phyloP scores from a whole-genome alignment of 768 basidiomycete species.

The Kwoniella shandongensis region DNA sequence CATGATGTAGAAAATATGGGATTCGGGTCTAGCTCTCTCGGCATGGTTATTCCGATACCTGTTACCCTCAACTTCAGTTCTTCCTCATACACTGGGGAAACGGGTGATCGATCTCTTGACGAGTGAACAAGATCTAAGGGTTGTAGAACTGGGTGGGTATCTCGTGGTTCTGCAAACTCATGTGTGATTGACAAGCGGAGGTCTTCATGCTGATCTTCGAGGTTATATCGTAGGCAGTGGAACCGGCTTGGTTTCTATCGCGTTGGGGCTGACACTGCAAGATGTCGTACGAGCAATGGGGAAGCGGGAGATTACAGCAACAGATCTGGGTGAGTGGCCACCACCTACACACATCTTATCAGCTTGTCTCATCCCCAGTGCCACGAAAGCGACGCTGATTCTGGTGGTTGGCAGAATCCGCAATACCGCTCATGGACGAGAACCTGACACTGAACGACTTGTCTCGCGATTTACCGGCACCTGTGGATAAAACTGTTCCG shows the following conservation, averaged over 20 bases:
- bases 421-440: constrained; percentile 72
- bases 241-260: constrained; percentile 75
- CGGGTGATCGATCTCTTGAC: constrained; percentile 13
- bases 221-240: constrained; percentile 68
- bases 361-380: not conserved
- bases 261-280: constrained; percentile 58
- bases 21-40: constrained; percentile 82
- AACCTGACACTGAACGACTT: constrained; percentile 62
- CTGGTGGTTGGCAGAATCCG: constrained; percentile 62
- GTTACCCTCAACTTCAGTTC: not conserved
- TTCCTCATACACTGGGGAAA: not conserved
- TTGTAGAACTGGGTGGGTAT: constrained; percentile 70
- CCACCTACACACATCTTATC: not conserved
- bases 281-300: constrained; percentile 25
- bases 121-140: constrained; percentile 45
- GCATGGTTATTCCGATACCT: constrained; percentile 64
- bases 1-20: constrained; percentile 99
- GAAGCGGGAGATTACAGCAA: constrained; percentile 58
- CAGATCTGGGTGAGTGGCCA: constrained; percentile 67
- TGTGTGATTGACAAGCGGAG: not conserved
- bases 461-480: too few species aligned
- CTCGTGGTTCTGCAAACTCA: not conserved
- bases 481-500: too few species aligned
- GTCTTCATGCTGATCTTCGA: too few species aligned
- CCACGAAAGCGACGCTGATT: too few species aligned